A percentile compares a stretch with the other conserved stretches of the same genome.
phyloP scores from a whole-genome alignment of 352 stramenopile genomes.

The Phytophthora europaea region DNA sequence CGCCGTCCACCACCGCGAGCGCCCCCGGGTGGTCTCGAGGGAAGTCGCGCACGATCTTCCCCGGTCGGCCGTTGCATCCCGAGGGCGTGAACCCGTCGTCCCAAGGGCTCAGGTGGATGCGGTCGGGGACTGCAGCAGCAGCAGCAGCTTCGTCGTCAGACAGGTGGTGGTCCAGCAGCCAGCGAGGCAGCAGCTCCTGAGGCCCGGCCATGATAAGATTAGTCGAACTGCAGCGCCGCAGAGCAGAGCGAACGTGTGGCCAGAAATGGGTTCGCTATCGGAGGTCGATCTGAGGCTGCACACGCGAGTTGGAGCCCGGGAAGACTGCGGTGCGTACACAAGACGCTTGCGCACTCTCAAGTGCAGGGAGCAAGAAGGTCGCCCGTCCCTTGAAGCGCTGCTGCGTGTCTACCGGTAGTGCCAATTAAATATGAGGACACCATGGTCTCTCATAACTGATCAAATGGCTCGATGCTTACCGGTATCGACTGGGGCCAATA shows the following conservation, averaged over 20 bases:
- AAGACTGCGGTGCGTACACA: background rate
- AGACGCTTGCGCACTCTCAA: background rate
- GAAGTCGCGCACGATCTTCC: constrained; percentile 61
- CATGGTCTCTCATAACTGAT: background rate
- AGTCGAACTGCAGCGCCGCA: background rate
- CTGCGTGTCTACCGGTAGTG: background rate
- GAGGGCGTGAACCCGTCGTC: constrained; percentile 76
- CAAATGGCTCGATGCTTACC: no score
- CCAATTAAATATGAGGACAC: background rate
- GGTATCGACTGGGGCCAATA: no score
- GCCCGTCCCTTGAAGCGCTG: background rate
- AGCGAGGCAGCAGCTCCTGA: constrained; percentile 40
- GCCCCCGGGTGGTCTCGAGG: constrained; percentile 39
- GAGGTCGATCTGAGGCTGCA: background rate
- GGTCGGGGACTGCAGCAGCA: constrained; percentile 19
- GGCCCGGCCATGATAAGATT: constrained; percentile 26
- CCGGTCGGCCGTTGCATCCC: constrained; percentile 47
- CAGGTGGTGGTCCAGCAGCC: constrained; percentile 36
- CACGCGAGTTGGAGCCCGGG: background rate
- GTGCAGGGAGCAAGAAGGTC: background rate
- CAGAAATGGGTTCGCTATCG: background rate
- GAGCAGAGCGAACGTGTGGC: constrained; percentile 10
- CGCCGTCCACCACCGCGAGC: constrained; percentile 59
- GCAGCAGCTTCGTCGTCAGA: background rate
- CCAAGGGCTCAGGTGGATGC: constrained; percentile 44